Conservation (phyloP, 2,329 filamentous ascomycete genomes). For the Aspergillus clavatus region DNA sequence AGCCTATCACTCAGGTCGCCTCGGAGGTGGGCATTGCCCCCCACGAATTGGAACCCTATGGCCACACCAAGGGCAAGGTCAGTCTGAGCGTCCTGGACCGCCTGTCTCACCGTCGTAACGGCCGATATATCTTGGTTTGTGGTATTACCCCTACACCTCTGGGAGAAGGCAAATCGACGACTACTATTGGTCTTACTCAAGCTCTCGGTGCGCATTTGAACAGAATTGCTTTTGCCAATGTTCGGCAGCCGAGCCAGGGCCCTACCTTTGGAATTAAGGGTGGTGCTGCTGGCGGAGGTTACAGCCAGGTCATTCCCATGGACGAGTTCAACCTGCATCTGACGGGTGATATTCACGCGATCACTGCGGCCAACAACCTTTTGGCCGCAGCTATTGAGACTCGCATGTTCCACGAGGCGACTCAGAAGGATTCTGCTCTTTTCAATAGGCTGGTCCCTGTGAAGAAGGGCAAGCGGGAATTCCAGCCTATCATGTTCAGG, state of each 20-base stretch:
- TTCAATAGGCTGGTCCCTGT: slow-evolving; percentile 82
- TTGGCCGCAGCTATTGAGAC: slow-evolving; percentile 95
- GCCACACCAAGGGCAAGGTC: slow-evolving; percentile 93
- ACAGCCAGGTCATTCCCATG: slow-evolving; percentile 99
- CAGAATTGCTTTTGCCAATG: slow-evolving; percentile 89
- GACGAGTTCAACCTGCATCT: slow-evolving; percentile 98
- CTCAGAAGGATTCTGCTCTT: slow-evolving; percentile 82
- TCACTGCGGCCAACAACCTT: slow-evolving; percentile 94
- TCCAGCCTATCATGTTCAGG: slow-evolving; percentile 86
- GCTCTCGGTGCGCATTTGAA: slow-evolving; percentile 84
- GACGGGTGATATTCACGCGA: slow-evolving; percentile 96
- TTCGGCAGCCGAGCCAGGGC: slow-evolving; percentile 92
- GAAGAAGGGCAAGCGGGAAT: slow-evolving; percentile 85
- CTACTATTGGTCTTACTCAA: slow-evolving; percentile 91
- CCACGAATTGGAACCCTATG: slow-evolving; percentile 92
- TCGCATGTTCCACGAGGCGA: slow-evolving; percentile 95
- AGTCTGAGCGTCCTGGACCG: slow-evolving; percentile 76
- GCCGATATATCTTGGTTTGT: slow-evolving; percentile 86
- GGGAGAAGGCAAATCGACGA: slow-evolving; percentile 97
- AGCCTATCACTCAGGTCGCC: slow-evolving; percentile 79
- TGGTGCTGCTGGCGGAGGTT: slow-evolving; percentile 91
- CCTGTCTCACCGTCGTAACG: slow-evolving; percentile 79
- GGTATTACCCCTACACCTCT: slow-evolving; percentile 96
- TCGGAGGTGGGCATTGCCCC: slow-evolving; percentile 79
- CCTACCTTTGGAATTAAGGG: slow-evolving; percentile 99